Conservation (phyloP, 495 filamentous ascomycete genomes). For the Clohesyomyces aquaticus region DNA sequence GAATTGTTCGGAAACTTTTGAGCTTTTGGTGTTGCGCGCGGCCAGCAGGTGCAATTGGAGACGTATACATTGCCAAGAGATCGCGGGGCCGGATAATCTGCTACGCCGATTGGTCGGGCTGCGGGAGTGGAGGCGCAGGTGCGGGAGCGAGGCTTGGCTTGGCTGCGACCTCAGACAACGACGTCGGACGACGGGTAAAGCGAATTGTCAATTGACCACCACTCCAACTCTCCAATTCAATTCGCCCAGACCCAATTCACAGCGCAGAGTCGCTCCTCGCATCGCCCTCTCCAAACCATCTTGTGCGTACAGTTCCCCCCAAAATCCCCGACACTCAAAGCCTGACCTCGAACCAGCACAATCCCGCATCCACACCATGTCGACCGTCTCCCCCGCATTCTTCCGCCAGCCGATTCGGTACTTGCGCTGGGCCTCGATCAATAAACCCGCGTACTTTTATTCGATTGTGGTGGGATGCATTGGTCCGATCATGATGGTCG, state of each 20-base stretch:
- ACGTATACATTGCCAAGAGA: constrained; percentile 40
- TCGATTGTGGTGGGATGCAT: constrained; percentile 69
- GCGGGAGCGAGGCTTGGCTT: too few species aligned
- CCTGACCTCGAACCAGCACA: background rate
- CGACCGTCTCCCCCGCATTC: constrained; percentile 65
- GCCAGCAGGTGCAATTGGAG: constrained; percentile 26
- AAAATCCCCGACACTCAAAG: background rate
- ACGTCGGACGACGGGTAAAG: too few species aligned
- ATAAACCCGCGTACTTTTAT: constrained; percentile 88
- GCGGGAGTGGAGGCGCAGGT: background rate
- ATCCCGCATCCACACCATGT: constrained; percentile 17
- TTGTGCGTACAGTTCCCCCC: too few species aligned
- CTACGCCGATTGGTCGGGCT: background rate
- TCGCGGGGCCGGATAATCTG: constrained; percentile 17
- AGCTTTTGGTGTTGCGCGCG: background rate
- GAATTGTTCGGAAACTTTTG: too few species aligned
- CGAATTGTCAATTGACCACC: too few species aligned
- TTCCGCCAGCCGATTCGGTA: constrained; percentile 80
- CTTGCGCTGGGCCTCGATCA: constrained; percentile 81
- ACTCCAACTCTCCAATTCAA: too few species aligned
- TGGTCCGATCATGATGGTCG: constrained; percentile 70
- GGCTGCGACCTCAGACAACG: too few species aligned
- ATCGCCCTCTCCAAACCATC: too few species aligned
- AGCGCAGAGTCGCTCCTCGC: too few species aligned
- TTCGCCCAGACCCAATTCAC: too few species aligned